Conservation (phyloP, 2,329 filamentous ascomycete species). For the Fusarium sarcochroum region DNA sequence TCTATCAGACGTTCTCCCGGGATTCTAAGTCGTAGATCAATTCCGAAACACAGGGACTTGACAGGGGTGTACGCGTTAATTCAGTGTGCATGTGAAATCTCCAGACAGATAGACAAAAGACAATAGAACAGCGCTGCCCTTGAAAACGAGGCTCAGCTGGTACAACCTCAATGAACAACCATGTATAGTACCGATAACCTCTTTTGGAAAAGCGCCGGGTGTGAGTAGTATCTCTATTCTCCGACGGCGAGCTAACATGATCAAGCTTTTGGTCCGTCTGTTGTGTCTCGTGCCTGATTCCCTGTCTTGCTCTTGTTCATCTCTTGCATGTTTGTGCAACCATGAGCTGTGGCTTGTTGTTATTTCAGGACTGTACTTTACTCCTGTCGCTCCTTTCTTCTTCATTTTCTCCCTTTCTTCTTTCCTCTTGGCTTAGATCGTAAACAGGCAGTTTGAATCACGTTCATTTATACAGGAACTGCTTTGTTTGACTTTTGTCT, state of each 20-base stretch:
- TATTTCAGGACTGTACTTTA: neutral
- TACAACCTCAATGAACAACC: neutral
- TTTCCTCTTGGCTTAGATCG: neutral
- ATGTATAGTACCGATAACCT: neutral
- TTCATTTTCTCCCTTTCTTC: neutral
- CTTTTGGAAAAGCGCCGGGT: slow-evolving; percentile 5
- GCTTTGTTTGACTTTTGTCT: neutral
- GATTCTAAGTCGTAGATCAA: neutral
- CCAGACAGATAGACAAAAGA: neutral
- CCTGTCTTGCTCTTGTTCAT: slow-evolving; percentile 5
- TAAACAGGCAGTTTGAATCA: neutral
- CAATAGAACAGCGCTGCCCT: too few relatives aligned
- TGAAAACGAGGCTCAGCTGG: too few relatives aligned
- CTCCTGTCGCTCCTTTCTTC: neutral
- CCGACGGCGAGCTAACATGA: slow-evolving; percentile 9
- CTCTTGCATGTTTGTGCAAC: neutral
- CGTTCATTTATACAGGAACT: neutral
- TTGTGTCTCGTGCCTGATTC: slow-evolving; percentile 21
- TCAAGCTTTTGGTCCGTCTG: neutral
- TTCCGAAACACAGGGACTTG: neutral
- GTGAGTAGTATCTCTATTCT: slow-evolving; percentile 9
- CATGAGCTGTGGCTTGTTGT: neutral
- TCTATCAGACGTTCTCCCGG: neutral
- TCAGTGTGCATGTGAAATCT: slow-evolving; percentile 4
- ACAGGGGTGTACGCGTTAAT: neutral